These are phyloP conservation scores for Mycosphaerella arachidis DNA, from an alignment of 2,329 filamentous ascomycete genomes.

Conservation along the genomic window DNA sequence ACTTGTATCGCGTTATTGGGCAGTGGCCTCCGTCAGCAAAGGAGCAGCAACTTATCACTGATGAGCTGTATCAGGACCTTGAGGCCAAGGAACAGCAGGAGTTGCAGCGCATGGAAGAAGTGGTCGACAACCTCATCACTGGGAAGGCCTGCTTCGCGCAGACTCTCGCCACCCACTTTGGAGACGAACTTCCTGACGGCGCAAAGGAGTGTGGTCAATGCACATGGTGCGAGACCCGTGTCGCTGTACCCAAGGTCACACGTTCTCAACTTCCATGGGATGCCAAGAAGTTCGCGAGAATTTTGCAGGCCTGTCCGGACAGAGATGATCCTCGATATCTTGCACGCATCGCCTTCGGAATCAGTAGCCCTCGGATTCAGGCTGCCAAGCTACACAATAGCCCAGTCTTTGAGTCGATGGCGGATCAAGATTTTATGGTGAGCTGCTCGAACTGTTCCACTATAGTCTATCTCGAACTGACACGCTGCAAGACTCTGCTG, in stretches of 20 bases:
- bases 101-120: constrained; percentile 46
- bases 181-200: constrained; percentile 46
- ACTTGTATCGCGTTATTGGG: constrained; percentile 50
- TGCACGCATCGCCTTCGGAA: constrained; percentile 58
- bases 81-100: constrained; percentile 51
- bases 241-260: constrained; percentile 35
- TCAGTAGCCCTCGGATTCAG: constrained; percentile 53
- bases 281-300: constrained; percentile 35
- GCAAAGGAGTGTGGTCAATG: constrained; percentile 49
- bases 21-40: constrained; percentile 41
- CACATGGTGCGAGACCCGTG: constrained; percentile 43
- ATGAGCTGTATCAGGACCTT: constrained; percentile 50
- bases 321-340: constrained; percentile 57
- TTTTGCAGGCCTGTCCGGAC: constrained; percentile 44
- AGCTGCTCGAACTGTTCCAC: constrained; percentile 7
- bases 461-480: constrained; percentile 1
- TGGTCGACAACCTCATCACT: constrained; percentile 54
- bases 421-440: constrained; percentile 52
- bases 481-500: constrained; percentile 12
- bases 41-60: constrained; percentile 45
- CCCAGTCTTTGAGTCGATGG: constrained; percentile 50
- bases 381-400: constrained; percentile 46
- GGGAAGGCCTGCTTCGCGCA: constrained; percentile 49
- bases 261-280: constrained; percentile 41
- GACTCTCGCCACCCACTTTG: constrained; percentile 54